Base-by-base conservation (phyloP, 176 grass and related monocot species). In the Raddia distichophylla region DNA sequence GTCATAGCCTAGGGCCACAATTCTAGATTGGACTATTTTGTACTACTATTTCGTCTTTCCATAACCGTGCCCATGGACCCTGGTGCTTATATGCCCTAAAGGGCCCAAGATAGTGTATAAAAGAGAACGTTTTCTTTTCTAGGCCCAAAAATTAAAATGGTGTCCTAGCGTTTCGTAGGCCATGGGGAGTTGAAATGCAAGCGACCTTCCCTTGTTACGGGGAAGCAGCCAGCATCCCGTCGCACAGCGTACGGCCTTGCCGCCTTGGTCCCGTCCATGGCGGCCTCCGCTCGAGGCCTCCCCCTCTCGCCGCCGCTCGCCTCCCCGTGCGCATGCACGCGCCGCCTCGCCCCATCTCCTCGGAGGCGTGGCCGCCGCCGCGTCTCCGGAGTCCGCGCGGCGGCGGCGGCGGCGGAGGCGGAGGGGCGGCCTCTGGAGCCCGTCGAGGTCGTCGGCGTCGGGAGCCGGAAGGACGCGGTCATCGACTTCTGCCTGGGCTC, bases 401-500 rank as follows among this genome's bases (percentile, higher is more conserved):
- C 63, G 9, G 60, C 42, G 59, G 34, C 32, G 32, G 43, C 32
- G 42, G 78, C 9, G 37, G 64, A 50, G 42, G 78, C 9, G 37
- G 64, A 50, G 2, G 80, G 27, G 33, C 20, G 69, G 4, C 56
- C 50, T 18, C 46, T 60, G 69, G 93, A 93, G 18, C 86, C 90
- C 32, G 96, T 98, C n/a, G 90, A 95, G 86, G 90, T 98, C 37
- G 88, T 95, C 56, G 96, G 90, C 54, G 87, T 95, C 10, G 96
- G 96, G 64, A 95, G 93, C 69, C 83, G 96, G 66, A 99, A 93
- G 82, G 96, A 99, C 34, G 86, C 96, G 27, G 76, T 95, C 50
- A 90, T 95, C 46, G 91, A 99, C 54, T 99, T 93, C 69, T 99
- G 93, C 83, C 54, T 91, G 60, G 87, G 93, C 11, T 93, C 89